phyloP scores from a whole-genome alignment of 768 basidiomycete genomes.

The Macrolepiota albuminosa region DNA sequence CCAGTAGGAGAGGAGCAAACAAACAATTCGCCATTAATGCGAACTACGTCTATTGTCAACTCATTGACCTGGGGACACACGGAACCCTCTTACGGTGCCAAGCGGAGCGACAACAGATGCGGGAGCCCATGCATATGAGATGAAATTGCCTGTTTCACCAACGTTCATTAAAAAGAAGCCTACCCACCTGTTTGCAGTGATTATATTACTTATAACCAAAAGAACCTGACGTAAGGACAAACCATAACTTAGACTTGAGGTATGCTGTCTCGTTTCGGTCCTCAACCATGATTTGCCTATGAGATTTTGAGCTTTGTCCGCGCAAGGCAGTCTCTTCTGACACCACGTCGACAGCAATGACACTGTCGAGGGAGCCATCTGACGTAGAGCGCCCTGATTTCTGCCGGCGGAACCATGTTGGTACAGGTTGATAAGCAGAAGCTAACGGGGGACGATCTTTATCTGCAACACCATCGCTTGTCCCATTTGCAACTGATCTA shows the following conservation, averaged over 20 bases:
- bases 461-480: background rate
- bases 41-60: constrained; percentile 42
- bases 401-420: constrained; percentile 25
- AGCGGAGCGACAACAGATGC: constrained; percentile 93
- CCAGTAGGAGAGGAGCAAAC: constrained; percentile 82
- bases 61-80: background rate
- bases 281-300: constrained; percentile 19
- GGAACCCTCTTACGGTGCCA: constrained; percentile 67
- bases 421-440: constrained; percentile 31
- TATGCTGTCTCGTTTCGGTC: constrained; percentile 67
- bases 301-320: constrained; percentile 11
- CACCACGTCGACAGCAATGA: constrained; percentile 38
- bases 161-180: constrained; percentile 88
- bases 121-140: constrained; percentile 85
- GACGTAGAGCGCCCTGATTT: constrained; percentile 5
- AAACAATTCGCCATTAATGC: constrained; percentile 95
- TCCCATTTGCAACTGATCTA: constrained; percentile 5
- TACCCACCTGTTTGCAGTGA: constrained; percentile 59
- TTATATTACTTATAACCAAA: background rate
- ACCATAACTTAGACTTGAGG: constrained; percentile 84
- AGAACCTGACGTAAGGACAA: constrained; percentile 15
- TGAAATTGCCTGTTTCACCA: constrained; percentile 89
- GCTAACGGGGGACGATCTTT: background rate
- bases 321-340: constrained; percentile 31
- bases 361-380: background rate